Evolutionary conservation across 768 basidiomycete species (phyloP), one percentile per base, ranked within the genome.

Genomic region (Rubroboletus pulcherrimus): DNA sequence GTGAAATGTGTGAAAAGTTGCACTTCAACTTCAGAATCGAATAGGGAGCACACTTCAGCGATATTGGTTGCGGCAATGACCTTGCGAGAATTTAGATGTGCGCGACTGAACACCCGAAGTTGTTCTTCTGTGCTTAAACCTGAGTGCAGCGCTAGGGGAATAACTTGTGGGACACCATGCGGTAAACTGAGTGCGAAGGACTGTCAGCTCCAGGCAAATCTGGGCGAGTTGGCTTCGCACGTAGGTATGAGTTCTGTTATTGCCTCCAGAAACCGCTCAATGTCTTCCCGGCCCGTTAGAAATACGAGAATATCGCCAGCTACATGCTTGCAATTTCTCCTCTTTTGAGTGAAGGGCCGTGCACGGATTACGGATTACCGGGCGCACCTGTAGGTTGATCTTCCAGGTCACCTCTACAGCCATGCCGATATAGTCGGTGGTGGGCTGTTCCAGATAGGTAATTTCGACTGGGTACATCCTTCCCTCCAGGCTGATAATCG

Each of bases 381-480:
- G 19, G 60, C 75, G 54, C 57, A 93, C 95, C 80, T 91, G 86
- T 34, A 81, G 56, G 54, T 90, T 85, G 26, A 96, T 85, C 63
- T 89, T 88, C 81, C 89, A 91, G 14, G 89, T 84, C 2, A 89
- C 84, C 66, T 91, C 83, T 5, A 91, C 91, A 8, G 94, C 93
- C 63, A 81, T 85, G 57, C 78, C 79, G 15, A 93, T 83, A 63
- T 98, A 96, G 66, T 98, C 91, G 3, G 83, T 71, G 5, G 80
- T 76, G 7, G 96, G 85, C 54, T 92, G 83, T 57, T 84, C 76
- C 3, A 95, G 76, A 72, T 97, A 97, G 19, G 89, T 91, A 15
- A 96, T 81, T 63, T 99, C 91, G 4, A 99, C 95, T 3, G 97
- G 96, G 71, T 87, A 97, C 83, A 92, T 89, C 21, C 94, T 82